These are phyloP conservation scores for Fusarium nurragi DNA, from an alignment of 2,329 filamentous ascomycete species.

Conservation along the genomic window DNA sequence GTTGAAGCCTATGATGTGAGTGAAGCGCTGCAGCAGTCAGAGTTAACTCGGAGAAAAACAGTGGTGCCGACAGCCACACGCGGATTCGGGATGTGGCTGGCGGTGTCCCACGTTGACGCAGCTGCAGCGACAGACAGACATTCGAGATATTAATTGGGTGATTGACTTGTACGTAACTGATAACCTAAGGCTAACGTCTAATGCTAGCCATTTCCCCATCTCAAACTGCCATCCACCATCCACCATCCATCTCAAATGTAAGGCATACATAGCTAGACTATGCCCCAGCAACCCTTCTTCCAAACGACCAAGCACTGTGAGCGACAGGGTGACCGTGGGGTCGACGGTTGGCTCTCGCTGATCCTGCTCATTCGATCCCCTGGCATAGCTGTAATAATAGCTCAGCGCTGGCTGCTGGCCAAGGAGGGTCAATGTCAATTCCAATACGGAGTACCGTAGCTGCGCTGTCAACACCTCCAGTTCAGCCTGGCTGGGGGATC, in stretches of 20 bases:
- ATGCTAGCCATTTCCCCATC: neutral
- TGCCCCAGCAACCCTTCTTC: slow-evolving; percentile 1
- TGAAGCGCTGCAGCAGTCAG: slow-evolving; percentile 11
- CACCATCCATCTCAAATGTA: neutral
- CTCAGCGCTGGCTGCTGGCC: neutral
- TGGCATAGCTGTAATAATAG: neutral
- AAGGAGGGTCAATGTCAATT: slow-evolving; percentile 25
- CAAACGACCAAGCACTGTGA: slow-evolving; percentile 35
- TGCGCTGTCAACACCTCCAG: slow-evolving; percentile 10
- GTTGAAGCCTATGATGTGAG: slow-evolving; percentile 19
- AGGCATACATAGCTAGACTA: neutral
- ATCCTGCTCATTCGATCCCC: slow-evolving; percentile 25
- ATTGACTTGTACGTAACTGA: slow-evolving; percentile 24
- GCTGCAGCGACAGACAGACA: neutral
- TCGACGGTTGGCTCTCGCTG: slow-evolving; percentile 43
- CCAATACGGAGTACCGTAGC: slow-evolving; percentile 17
- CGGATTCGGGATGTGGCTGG: slow-evolving; percentile 29
- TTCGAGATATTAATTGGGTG: slow-evolving; percentile 5
- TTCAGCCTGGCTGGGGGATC: slow-evolving; percentile 12
- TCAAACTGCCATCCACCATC: neutral
- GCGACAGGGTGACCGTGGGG: slow-evolving; percentile 38
- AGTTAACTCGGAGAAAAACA: neutral
- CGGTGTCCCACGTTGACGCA: slow-evolving; percentile 1
- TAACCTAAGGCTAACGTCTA: slow-evolving; percentile 12
- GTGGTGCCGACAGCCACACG: slow-evolving; percentile 8